These are phyloP conservation scores for Voacanga thouarsii DNA, from an alignment of 257 asterid genomes.

Conservation along the genomic window DNA sequence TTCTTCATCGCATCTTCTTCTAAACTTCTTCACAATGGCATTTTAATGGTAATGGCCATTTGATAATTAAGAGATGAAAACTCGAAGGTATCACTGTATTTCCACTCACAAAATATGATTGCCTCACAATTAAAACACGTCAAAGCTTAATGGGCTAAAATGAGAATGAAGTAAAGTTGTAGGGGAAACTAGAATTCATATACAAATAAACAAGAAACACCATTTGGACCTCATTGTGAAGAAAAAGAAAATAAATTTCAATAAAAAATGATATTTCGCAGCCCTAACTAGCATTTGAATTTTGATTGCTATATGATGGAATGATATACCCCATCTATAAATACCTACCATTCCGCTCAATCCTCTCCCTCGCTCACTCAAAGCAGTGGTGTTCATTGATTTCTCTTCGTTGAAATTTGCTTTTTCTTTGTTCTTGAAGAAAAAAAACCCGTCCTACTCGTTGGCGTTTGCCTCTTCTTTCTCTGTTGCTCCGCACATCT, in stretches of 20 bases:
- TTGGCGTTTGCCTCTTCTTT: neutral
- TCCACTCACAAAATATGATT: too few relatives aligned
- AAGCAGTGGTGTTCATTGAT: neutral
- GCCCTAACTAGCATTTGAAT: too few relatives aligned
- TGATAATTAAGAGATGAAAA: too few relatives aligned
- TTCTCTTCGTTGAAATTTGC: neutral
- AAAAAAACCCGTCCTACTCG: neutral
- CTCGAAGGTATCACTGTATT: too few relatives aligned
- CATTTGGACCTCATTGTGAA: neutral
- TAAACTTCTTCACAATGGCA: too few relatives aligned
- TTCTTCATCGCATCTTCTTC: too few relatives aligned
- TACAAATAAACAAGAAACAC: neutral
- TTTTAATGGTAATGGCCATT: too few relatives aligned
- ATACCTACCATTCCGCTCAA: constrained; percentile 2
- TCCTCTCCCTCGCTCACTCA: neutral
- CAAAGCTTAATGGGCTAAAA: too few relatives aligned
- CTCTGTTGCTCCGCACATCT: neutral
- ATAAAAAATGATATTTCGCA: too few relatives aligned
- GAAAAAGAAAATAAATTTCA: too few relatives aligned
- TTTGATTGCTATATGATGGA: neutral
- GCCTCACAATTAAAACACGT: too few relatives aligned
- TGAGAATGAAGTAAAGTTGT: too few relatives aligned
- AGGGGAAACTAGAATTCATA: neutral
- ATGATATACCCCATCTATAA: constrained; percentile 7
- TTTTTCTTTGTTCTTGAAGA: neutral